Evolutionary conservation across 1,284 basidiomycete genomes (phyloP), one percentile per base, ranked within the genome.

Genomic region (Rhodotorula sp.): DNA sequence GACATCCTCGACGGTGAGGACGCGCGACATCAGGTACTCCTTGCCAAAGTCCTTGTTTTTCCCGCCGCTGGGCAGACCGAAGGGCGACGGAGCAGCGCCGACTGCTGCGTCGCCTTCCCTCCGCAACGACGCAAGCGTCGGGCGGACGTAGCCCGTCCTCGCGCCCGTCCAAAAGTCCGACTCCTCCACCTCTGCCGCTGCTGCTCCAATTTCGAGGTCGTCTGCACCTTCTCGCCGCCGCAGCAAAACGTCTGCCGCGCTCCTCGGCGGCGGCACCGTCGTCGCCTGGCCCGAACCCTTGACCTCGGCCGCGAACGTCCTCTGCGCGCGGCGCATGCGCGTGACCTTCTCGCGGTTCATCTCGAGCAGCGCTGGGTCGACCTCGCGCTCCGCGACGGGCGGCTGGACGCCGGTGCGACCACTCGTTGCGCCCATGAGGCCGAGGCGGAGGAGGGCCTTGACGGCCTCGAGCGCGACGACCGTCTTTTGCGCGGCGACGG

Each of bases 391-490:
- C 4, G 79, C 73, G 42, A 80, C 74, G n/a, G 75, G 73, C 7
- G 82, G 82, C 48, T 82, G 71, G 10, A 84, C 77, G 17, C 77
- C 66, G 62, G 81, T 79, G 17, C 83, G 72, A 1, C 73, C 74
- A 2, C 77, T 74, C 9, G 83, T 81, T 41, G 81, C 73, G 19
- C 77, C 77, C 34, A 83, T 77, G 48, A 84, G 68, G 8, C 79
- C 78, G 42, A 83, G 62, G 10, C 82, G 76, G 13, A 83, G 74
- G n/a, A 73, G 55, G 3, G 79, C 80, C 64, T 83, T 83, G 77
- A 82, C 63, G 12, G 75, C 75, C 67, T 83, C 82, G 55, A 83
- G 77, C 23, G 76, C 79, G 27, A 82, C 74, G n/a, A 83, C 81
- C 8, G 81, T 80, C 68, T 82, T 77, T 78, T 82, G 82, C 0